Evolutionary conservation across 1,139 yeast species (phyloP), one percentile per base, ranked within the genome.

Genomic region (Kurtzmaniella quercitrusa): DNA sequence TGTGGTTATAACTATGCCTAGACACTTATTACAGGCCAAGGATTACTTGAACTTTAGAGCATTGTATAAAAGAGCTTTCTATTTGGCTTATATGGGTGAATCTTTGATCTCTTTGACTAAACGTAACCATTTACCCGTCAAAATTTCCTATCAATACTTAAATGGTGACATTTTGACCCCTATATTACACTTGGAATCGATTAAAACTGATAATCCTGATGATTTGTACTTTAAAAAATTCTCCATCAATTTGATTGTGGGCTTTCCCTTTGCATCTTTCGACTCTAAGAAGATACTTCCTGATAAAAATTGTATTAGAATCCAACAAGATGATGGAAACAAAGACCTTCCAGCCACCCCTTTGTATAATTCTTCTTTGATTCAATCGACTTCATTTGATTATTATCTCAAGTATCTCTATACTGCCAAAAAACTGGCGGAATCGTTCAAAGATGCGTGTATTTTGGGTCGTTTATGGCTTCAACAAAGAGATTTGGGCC

Each of bases 11-110:
- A 81, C 88, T 9, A 91, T 93, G 94, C 96, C 97, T 3, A 64
- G 69, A 42, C 66, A 68, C 23, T 59, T 87, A 41, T 84, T 93
- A 58, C 93, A 85, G 57, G 82, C 85, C 42, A 93, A 94, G 65
- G 99, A 93, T 62, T 89, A 84, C 58, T 70, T 91, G 53, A 93
- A 93, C 64, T 90, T 87, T 66, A 76, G 98, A 58, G 93, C 95
- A 39, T 70, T 89, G 46, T 90, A 91, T 66, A 93, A 93, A 64
- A 77, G 96, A 51, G 83, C 97, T 3, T 93, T 87, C 53, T 93
- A 90, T 58, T 57, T 90, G 47, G 91, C 95, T 7, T 84, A 82
- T 57, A 60, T 91, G 50, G 84, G 93, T 0, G 82, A 82, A 48
- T 73, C 79, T 48, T 68, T 89, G 51, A 73, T 79, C 40, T 64